Evolutionary conservation across 768 basidiomycete species (phyloP), one percentile per base, ranked within the genome.

Genomic region (Krasilnikovozyma curviuscula): DNA sequence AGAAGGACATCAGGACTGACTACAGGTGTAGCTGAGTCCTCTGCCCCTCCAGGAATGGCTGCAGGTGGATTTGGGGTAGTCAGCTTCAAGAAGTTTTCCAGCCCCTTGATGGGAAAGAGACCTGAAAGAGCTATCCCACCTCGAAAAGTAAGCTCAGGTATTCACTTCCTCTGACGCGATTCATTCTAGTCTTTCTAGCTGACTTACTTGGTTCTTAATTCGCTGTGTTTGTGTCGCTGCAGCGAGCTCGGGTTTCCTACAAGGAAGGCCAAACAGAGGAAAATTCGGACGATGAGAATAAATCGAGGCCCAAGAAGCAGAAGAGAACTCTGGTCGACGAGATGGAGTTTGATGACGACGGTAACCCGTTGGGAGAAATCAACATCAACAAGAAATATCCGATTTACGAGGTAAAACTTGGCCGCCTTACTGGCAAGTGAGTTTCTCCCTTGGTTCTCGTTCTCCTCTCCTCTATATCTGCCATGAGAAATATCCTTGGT

Each of bases 331-430:
- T 27, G 24, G 31, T 21, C 23, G 35, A 16, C 21, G 29, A 30
- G 39, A 16, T 46, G 9, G 45, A 46, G 19, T 28, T 42, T 7
- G 50, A 52, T 40, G 50, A 52, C 40, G 43, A 52, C 19, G 50
- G 50, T 12, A 41, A 52, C 13, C 50, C 50, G 21, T 33, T 47
- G 18, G 45, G 50, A 19, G 50, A 52, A 41, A 52, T 52, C 50
- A 52, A 52, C 46, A 52, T 52, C 50, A 52, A 52, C 44, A 52
- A 47, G 27, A 52, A 52, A 29, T 52, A 42, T 19, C 33, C 39
- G 0, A 30, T 47, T 7, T 52, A 44, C 21, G 50, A 46, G 31
- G 45, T 34, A 24, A 42, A 35, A 37, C n/a, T n/a, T n/a, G n/a
- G n/a, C n/a, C n/a, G n/a, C n/a, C n/a, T n/a, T n/a, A n/a, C n/a